Evolutionary conservation across 371 early-diverging fungal genomes (phyloP), one percentile per base, ranked within the genome.

Genomic region (Mucor racemosus): DNA sequence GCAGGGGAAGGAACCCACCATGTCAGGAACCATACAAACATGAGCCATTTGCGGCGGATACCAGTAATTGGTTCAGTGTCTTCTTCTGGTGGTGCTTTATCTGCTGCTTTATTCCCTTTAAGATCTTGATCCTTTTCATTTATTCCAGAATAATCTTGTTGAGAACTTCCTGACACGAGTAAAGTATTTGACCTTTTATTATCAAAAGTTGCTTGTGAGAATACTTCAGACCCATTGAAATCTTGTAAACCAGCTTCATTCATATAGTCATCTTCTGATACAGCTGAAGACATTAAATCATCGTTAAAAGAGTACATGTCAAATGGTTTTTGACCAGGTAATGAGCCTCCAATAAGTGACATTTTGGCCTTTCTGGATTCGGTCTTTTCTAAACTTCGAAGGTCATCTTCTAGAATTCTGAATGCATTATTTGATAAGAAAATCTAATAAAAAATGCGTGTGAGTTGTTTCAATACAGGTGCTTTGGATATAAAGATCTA

Each of bases 1-100:
- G 80, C 79, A 21, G 76, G 84, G 31, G 85, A 78, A 15, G 93
- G 94, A 13, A 92, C 82, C 90, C 92, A 94, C 90, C 91, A 94
- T 3, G 97, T 97, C 19, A 91, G 69, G 8, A 76, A 60, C 91
- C 91, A 94, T 0, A 92, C 92, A 72, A 88, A 77, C 40, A 80
- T 75, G 10, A 95, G 76, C 97, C 97, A 97, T 71, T 85, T 80
- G 19, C 72, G 70, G 61, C 89, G 78, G 5, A 76, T 81, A 40
- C 70, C 33, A 17, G 76, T 33, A 77, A 50, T 9, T 3, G 68
- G 41, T 75, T 73, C 55, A 13, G 75, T 48, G 3, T 80, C 80
- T 3, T 79, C 81, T 2, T 79, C 76, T 11, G 76, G 76, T 8
- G 73, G 68, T 33, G 13, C 2, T 31, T 26, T 13, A 14, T 50